Evolutionary conservation across 2,329 filamentous ascomycete genomes (phyloP).

Genomic region (Colletotrichum euphorbiae): DNA sequence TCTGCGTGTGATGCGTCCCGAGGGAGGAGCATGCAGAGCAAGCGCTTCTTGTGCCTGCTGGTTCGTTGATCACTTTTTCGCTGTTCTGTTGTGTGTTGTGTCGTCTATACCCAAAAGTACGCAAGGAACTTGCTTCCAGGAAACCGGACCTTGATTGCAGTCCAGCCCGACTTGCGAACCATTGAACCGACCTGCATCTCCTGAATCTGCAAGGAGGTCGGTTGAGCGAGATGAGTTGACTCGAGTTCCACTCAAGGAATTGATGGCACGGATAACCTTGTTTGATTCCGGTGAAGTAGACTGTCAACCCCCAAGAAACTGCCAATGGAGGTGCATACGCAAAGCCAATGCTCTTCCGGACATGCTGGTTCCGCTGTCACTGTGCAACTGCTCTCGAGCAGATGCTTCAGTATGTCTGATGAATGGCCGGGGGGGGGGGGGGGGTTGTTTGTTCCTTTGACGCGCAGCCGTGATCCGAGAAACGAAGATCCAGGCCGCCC

Average conservation of each 20-base stretch:
- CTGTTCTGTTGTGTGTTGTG: neutral
- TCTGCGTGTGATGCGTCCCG: neutral
- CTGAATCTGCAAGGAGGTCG: constrained; percentile 35
- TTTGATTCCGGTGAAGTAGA: constrained; percentile 21
- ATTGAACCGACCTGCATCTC: constrained; percentile 16
- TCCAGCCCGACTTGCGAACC: constrained; percentile 1
- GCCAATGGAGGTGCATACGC: constrained; percentile 15
- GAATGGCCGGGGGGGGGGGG: neutral
- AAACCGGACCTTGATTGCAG: constrained; percentile 6
- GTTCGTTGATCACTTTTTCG: neutral
- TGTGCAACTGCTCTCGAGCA: constrained; percentile 7
- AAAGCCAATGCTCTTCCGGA: constrained; percentile 23
- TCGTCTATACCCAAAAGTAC: neutral
- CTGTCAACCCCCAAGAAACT: constrained; percentile 6
- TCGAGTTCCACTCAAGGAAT: constrained; percentile 13
- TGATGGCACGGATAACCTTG: constrained; percentile 21
- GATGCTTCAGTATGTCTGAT: neutral
- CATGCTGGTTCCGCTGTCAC: constrained; percentile 10
- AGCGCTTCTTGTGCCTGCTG: constrained; percentile 13
- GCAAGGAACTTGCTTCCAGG: neutral
- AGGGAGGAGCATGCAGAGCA: constrained; percentile 4
- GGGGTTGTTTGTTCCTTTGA: constrained; percentile 15
- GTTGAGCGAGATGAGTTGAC: constrained; percentile 38
- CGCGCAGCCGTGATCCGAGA: constrained; percentile 31
- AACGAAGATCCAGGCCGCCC: constrained; percentile 29